Conservation (phyloP, 345 rosid species). For the Zanthoxylum bungeanum region DNA sequence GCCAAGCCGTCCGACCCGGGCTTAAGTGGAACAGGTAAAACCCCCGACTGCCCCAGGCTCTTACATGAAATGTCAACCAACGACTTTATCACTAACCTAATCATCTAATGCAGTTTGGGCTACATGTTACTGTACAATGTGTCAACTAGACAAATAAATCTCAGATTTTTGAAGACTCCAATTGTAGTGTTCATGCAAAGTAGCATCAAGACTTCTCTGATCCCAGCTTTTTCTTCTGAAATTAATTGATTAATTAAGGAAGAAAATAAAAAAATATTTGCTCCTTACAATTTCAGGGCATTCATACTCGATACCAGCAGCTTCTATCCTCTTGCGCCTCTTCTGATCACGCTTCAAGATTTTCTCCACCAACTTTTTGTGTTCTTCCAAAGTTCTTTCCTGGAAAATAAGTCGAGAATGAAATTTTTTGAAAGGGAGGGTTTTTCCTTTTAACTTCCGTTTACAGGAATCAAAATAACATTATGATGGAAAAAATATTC, state of each 20-base stretch:
- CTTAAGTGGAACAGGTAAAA: too few relatives aligned
- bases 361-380: constrained; percentile 62
- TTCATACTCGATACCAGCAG: constrained; percentile 79
- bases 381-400: constrained; percentile 90
- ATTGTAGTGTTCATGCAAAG: too few relatives aligned
- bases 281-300: constrained; percentile 87
- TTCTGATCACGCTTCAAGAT: constrained; percentile 62
- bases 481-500: not conserved
- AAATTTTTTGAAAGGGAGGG: not conserved
- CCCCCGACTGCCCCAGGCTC: too few relatives aligned
- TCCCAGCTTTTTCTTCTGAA: not conserved
- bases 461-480: not conserved
- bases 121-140: not conserved
- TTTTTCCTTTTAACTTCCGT: not conserved
- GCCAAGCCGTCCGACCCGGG: not conserved
- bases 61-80: too few relatives aligned
- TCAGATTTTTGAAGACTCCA: not conserved
- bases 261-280: not conserved
- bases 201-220: not conserved
- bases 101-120: not conserved
- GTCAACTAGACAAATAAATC: not conserved
- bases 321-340: constrained; percentile 65
- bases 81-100: not conserved
- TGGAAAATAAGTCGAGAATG: constrained; percentile 20
- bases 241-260: too few relatives aligned